Evolutionary conservation across 768 basidiomycete genomes (phyloP), one percentile per base, ranked within the genome.

Genomic region (Termitomyces sp.): DNA sequence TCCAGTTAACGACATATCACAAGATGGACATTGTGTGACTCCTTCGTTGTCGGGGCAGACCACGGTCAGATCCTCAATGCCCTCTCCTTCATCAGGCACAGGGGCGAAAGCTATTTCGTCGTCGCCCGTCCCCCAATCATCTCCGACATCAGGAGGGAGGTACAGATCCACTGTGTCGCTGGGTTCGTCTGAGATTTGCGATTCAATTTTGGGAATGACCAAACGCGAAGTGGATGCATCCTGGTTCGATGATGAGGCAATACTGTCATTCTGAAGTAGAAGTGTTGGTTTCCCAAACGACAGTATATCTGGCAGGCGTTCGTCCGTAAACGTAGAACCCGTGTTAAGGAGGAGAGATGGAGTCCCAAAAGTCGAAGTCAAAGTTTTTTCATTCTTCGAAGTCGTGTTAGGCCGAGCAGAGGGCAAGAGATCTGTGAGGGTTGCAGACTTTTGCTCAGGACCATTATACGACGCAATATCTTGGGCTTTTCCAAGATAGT

Each of bases 81-180:
- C 70, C 22, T 69, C 68, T 18, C 71, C 62, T n/a, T 70, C 67
- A 16, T 68, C 58, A 24, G 56, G 54, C 20, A 52, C 44, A 22
- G 45, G 39, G 13, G 58, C 49, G 27, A 60, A 67, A 6, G 55
- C 68, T 45, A 59, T 62, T 60, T 77, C 92, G 62, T 93, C 92
- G 63, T 93, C 91, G 12, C 83, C 89, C 64, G 75, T 84, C 43
- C 76, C 82, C 90, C 91, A 92, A 7, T 85, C 84, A 33, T 80
- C 80, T 18, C 74, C 75, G 26, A 67, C 39, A 55, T 71, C 70
- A 49, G 66, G 49, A 14, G 69, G 69, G 10, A 72, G 53, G 50
- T 72, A 69, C 30, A 72, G 64, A 53, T 72, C 69, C 32, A 67
- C 64, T 36, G 65, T 56, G 8, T 39, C n/a, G 4, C 24, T 30